Base-by-base conservation (phyloP, 1,284 basidiomycete genomes). In the Flammula alnicola region DNA sequence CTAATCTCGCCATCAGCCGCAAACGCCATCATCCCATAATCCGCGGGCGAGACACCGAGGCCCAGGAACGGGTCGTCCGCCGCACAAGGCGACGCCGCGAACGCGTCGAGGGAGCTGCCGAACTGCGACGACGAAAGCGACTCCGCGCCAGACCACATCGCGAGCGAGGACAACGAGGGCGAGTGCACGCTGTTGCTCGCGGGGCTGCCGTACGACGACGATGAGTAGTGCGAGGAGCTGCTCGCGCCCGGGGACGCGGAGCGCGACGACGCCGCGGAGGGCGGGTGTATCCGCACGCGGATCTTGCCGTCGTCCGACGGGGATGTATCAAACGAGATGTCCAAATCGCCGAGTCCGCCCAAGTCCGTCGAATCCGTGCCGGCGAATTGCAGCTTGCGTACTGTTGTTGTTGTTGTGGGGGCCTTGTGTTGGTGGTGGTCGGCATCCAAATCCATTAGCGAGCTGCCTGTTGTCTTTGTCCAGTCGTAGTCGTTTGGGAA, bases 321-420 rank as follows among this genome's bases (percentile, higher is more conserved):
- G 29, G 73, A 75, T 31, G 84, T 72, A 55, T 88, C 86, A 60
- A 90, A 88, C 35, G 84, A 86, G 62, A 91, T 83, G 58, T 86
- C 81, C 46, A 90, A 70, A 38, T 77, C 81, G 49, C 77, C 77
- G 38, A 86, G 71, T 41, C 63, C 69, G 48, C 72, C 78, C 27
- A 79, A 72, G 29, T 74, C 73, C 42, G 76, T 76, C 39, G 73
- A 59, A 53, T 80, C 76, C 20, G 75, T 70, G 44, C 74, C 76
- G 11, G 75, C 68, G 56, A 86, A 80, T 61, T 83, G 81, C 26
- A 83, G 77, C 58, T 77, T 80, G 30, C 67, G 74, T 19, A 64
- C 58, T 45, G 67, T 66, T 47, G 72, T 59, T 39, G 68, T 53
- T 42, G 66, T 46, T 55, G 53, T 61, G 54, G 57, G 65, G 66